A percentile compares a stretch with the other conserved stretches of the same genome.
Conservation (phyloP, 129 eudicot species). For the Centrapalus pauciflorus region DNA sequence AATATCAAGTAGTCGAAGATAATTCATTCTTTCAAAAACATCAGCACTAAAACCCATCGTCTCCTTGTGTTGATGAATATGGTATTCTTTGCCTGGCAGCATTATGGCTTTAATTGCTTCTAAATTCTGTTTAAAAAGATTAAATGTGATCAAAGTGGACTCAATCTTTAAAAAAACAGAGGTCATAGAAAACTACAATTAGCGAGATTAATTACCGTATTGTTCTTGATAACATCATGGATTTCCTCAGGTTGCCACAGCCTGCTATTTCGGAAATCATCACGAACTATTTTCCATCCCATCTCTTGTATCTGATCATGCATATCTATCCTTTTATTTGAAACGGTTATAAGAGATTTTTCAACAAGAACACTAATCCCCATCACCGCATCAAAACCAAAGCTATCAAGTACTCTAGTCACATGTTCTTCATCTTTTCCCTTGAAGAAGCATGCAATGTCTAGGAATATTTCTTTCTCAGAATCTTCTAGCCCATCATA, state of each 20-base stretch:
- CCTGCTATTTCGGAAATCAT: not conserved
- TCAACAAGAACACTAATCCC: constrained; percentile 2
- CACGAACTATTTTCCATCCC: constrained; percentile 19
- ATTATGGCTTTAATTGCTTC: not conserved
- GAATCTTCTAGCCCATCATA: constrained; percentile 3
- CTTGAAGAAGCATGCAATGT: constrained; percentile 24
- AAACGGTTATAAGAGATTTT: not conserved
- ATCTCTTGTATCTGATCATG: constrained; percentile 29
- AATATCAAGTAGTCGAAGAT: not conserved
- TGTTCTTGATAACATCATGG: no score
- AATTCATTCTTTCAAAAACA: not conserved
- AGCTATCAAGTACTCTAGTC: not conserved
- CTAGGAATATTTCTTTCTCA: constrained; percentile 17
- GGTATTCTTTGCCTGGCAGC: no score
- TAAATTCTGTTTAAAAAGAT: not conserved
- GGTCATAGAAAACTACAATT: not conserved
- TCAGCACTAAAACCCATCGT: not conserved
- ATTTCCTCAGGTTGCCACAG: constrained; percentile 1
- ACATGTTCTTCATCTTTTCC: not conserved
- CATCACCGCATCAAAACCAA: not conserved
- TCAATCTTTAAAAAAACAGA: not conserved
- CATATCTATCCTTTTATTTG: not conserved
- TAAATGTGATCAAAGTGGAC: not conserved
- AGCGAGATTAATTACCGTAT: not conserved
- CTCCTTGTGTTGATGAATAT: no score